Base-by-base conservation (phyloP, 2,329 filamentous ascomycete genomes). In the Botrytis aclada region DNA sequence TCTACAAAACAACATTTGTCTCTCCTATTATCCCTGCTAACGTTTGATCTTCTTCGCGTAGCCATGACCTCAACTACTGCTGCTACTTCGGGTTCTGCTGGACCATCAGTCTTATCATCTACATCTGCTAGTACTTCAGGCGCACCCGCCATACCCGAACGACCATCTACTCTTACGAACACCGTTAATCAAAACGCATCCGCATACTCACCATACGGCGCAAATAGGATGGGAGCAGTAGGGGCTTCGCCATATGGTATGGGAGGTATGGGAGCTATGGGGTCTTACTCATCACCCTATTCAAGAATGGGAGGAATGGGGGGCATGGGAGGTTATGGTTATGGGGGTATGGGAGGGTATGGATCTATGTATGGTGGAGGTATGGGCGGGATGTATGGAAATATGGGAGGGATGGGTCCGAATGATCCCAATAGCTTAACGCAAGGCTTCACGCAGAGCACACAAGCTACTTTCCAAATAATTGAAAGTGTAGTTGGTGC, bases 401-500 rank as follows among this genome's bases (percentile, higher is more conserved):
- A 83, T 43, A 84, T 85, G 81, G 83, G 84, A 41, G 85, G 85
- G 7, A 84, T 85, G 70, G 89, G 93, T 81, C 92, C 93, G 41
- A 97, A 97, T 81, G 94, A 97, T 81, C 93, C 94, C 41, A 94
- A 96, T 82, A 98, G 94, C 83, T 85, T 99, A 81, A 98, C 95
- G n/a, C 93, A 97, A 81, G 92, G 93, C 70, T 98, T 98, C 86
- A 93, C 91, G 81, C 95, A 97, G 82, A 96, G 93, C 85, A 99
- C 97, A 0, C 93, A 96, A 79, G 93, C 95, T 18, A 99, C 96
- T 0, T 99, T 99, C 81, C 96, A 98, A 85, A 94, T 99, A 87
- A 94, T 99, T 69, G 96, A 99, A 84, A 96, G 95, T 78, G 93
- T 99, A 73, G 96, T 99, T 22, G 93, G 94, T 37, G 95, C 96